Conservation (phyloP, 768 basidiomycete genomes). For the Serendipita sp. region DNA sequence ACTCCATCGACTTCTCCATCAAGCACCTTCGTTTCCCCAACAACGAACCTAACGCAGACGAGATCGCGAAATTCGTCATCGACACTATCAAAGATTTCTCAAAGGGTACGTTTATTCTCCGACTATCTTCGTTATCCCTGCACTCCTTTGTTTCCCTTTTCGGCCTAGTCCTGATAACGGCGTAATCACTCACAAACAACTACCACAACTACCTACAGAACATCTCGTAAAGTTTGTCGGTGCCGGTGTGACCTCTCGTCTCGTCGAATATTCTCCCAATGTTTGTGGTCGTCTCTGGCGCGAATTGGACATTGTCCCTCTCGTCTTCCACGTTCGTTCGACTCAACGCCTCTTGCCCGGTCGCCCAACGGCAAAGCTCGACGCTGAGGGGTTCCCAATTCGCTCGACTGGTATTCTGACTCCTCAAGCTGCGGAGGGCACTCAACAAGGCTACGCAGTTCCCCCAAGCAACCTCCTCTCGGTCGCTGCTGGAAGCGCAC, state of each 20-base stretch:
- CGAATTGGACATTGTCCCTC: conserved; percentile 67
- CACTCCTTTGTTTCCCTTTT: conserved; percentile 14
- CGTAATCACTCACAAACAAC: background rate
- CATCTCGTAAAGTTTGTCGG: conserved; percentile 80
- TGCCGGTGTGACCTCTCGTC: conserved; percentile 54
- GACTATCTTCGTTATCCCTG: conserved; percentile 13
- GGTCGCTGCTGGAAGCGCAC: conserved; percentile 45
- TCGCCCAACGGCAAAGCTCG: background rate
- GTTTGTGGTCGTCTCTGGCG: conserved; percentile 77
- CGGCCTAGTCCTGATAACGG: background rate
- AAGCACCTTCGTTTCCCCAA: conserved; percentile 34
- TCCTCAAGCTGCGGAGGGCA: background rate
- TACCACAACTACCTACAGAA: conserved; percentile 15
- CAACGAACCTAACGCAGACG: conserved; percentile 34
- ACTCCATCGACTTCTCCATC: conserved; percentile 64
- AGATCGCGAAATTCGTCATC: conserved; percentile 49
- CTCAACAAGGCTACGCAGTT: background rate
- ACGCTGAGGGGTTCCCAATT: background rate
- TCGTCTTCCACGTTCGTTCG: conserved; percentile 32
- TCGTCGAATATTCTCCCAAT: conserved; percentile 48
- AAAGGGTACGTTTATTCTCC: conserved; percentile 6
- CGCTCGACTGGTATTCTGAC: background rate
- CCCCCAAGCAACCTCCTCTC: conserved; percentile 1
- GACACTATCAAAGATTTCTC: conserved; percentile 56
- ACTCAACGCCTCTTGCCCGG: background rate